These are phyloP conservation scores for Diaporthe velutina DNA, from an alignment of 2,329 filamentous ascomycete species.

Conservation along the genomic window DNA sequence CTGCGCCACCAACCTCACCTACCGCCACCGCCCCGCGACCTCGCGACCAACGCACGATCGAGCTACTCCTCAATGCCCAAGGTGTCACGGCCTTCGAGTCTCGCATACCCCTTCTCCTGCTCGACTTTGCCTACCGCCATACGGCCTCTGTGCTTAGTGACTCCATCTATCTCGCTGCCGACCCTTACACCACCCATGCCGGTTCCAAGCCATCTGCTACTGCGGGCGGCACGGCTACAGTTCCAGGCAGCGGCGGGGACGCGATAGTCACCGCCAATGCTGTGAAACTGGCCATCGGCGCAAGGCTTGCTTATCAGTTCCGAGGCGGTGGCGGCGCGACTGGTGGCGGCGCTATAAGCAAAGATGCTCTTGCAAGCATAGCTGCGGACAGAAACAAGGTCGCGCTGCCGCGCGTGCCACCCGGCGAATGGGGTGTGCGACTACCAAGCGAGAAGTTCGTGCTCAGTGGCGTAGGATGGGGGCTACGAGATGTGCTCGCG, in stretches of 20 bases:
- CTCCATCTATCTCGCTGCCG: slow-evolving; percentile 75
- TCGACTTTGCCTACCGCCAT: slow-evolving; percentile 90
- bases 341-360: slow-evolving; percentile 67
- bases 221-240: slow-evolving; percentile 61
- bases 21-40: slow-evolving; percentile 68
- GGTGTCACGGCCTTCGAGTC: slow-evolving; percentile 85
- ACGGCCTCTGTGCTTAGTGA: slow-evolving; percentile 79
- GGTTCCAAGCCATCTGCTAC: slow-evolving; percentile 64
- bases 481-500: slow-evolving; percentile 70
- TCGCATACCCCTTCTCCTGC: slow-evolving; percentile 83
- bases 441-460: slow-evolving; percentile 78
- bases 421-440: slow-evolving; percentile 76
- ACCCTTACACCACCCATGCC: slow-evolving; percentile 74
- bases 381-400: slow-evolving; percentile 78
- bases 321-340: slow-evolving; percentile 63
- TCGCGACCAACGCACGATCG: slow-evolving; percentile 83
- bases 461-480: slow-evolving; percentile 75
- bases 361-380: slow-evolving; percentile 84
- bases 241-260: slow-evolving; percentile 60
- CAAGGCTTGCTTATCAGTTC: slow-evolving; percentile 78
- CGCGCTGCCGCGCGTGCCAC: slow-evolving; percentile 71
- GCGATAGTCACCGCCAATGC: slow-evolving; percentile 74
- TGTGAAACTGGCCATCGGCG: slow-evolving; percentile 79
- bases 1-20: slow-evolving; percentile 47
- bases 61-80: slow-evolving; percentile 83